A percentile compares a stretch with the other conserved stretches of the same genome.
phyloP scores from a whole-genome alignment of 2,329 filamentous ascomycete genomes.

The Akanthomyces uredinophilus region DNA sequence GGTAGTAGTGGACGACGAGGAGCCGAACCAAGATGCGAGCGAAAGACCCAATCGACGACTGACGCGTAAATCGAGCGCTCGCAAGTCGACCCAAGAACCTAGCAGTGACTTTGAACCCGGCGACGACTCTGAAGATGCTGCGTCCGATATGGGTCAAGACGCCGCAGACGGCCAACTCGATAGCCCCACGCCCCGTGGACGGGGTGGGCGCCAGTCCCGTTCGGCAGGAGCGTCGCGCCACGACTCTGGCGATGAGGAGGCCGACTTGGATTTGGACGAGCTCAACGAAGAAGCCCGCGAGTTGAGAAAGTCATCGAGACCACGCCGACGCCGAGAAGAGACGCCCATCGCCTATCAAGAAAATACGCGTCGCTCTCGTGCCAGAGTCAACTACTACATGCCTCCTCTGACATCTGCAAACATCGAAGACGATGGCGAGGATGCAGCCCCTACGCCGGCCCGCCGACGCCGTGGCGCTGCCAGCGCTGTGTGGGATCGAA shows the following conservation, averaged over 20 bases:
- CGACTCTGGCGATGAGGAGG: conserved; percentile 54
- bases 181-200: conserved; percentile 47
- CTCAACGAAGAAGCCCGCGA: conserved; percentile 62
- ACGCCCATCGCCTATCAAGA: conserved; percentile 58
- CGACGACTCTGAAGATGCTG: conserved; percentile 52
- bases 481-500: conserved; percentile 65
- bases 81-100: conserved; percentile 45
- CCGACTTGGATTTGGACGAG: conserved; percentile 57
- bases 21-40: conserved; percentile 24
- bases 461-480: conserved; percentile 61
- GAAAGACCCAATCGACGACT: conserved; percentile 38
- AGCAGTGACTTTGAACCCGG: conserved; percentile 59
- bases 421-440: conserved; percentile 68
- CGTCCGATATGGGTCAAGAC: conserved; percentile 37
- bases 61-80: conserved; percentile 40
- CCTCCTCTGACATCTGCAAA: conserved; percentile 58
- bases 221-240: conserved; percentile 44
- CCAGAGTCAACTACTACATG: conserved; percentile 78
- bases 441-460: conserved; percentile 61
- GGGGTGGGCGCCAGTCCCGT: conserved; percentile 35
- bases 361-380: conserved; percentile 46
- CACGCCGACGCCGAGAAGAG: conserved; percentile 46
- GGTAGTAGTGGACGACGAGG: conserved; percentile 26
- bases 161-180: conserved; percentile 40
- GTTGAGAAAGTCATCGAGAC: conserved; percentile 49